Conservation (phyloP, 139 green algal species). For the Auxenochlorella protothecoides region DNA sequence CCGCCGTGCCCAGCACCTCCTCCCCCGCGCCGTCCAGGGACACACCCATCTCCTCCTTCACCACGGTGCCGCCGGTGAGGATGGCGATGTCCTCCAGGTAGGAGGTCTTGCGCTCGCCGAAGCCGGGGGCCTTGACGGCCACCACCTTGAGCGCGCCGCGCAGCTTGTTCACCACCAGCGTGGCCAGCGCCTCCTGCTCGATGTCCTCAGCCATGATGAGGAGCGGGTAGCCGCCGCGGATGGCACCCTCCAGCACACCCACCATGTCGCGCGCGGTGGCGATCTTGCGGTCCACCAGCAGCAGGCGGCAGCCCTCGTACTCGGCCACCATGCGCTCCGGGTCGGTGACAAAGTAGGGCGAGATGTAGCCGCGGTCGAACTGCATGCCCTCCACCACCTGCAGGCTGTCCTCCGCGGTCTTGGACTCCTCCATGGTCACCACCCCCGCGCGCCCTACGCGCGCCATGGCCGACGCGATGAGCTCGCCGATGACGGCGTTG, state of each 20-base stretch:
- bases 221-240: conserved; percentile 87
- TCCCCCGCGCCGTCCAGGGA: conserved; percentile 81
- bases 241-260: conserved; percentile 81
- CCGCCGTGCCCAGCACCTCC: conserved; percentile 63
- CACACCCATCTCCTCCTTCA: conserved; percentile 97
- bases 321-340: conserved; percentile 92
- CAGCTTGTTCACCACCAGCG: conserved; percentile 99
- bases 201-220: conserved; percentile 99
- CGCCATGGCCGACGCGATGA: conserved; percentile 93
- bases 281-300: conserved; percentile 99
- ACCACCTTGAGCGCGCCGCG: conserved; percentile 85
- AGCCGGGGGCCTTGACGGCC: conserved; percentile 94
- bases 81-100: conserved; percentile 99
- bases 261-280: conserved; percentile 92
- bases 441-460: conserved; percentile 85
- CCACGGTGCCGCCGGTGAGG: conserved; percentile 79
- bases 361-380: conserved; percentile 99
- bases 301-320: conserved; percentile 80
- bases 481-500: conserved; percentile 85
- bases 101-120: conserved; percentile 94
- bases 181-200: conserved; percentile 97
- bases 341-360: conserved; percentile 99
- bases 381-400: conserved; percentile 99
- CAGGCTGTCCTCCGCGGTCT: conserved; percentile 91
- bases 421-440: conserved; percentile 97